Percentiles rank a stretch among this genome's conserved stretches.
Evolutionary conservation across 176 grass and related monocot genomes (phyloP).

Genomic region (Ananas comosus): DNA sequence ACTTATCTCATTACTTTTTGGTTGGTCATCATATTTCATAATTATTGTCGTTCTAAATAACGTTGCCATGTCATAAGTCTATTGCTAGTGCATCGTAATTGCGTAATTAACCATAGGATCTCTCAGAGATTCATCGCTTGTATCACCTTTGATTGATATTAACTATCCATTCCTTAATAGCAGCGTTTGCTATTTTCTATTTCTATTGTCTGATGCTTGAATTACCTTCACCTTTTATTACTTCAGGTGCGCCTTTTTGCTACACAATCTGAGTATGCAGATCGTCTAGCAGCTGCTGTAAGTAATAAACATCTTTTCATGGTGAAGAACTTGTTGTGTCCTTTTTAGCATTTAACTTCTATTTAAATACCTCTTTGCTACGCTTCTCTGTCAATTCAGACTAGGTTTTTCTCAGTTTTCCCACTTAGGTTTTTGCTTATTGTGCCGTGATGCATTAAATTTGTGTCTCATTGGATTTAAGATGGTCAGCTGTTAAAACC

Average conservation of each 20-base stretch:
- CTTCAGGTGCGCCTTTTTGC: slow-evolving; percentile 70
- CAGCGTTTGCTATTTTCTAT: neutral
- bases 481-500: neutral
- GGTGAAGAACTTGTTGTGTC: slow-evolving; percentile 1
- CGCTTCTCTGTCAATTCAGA: neutral
- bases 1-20: no score
- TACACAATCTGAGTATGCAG: slow-evolving; percentile 70
- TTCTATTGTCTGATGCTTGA: neutral
- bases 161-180: neutral
- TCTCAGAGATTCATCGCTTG: no score
- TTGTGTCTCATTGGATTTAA: neutral
- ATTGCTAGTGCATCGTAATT: no score
- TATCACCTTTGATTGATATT: neutral
- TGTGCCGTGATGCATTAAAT: neutral
- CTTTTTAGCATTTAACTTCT: neutral
- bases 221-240: slow-evolving; percentile 6
- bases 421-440: neutral
- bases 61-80: no score
- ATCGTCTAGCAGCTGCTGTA: slow-evolving; percentile 57
- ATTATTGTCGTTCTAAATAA: no score
- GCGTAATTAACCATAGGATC: no score
- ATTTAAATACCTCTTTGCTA: neutral
- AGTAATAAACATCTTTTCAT: slow-evolving; percentile 18
- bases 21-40: no score
- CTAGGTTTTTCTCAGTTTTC: neutral